Percentiles rank a stretch among this genome's conserved stretches.
Evolutionary conservation across 345 rosid species (phyloP).

Genomic region (Citrus unshiu): DNA sequence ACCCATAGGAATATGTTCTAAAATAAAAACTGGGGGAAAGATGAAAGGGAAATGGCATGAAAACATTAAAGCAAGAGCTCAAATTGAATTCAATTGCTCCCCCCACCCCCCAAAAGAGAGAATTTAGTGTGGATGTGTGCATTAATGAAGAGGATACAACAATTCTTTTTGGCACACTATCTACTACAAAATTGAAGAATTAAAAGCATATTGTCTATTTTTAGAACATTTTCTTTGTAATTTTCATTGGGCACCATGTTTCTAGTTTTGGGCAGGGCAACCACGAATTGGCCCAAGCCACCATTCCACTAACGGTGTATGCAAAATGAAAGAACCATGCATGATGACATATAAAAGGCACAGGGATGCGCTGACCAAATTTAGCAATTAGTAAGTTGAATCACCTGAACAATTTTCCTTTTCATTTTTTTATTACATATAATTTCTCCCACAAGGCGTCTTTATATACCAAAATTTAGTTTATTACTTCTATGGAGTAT

Average conservation of each 20-base stretch:
- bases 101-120: neutral
- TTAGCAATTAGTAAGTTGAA: neutral
- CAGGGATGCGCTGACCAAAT: neutral
- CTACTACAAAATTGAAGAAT: no score
- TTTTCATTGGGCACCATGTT: neutral
- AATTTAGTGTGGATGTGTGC: neutral
- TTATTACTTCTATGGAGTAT: neutral
- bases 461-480: neutral
- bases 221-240: neutral
- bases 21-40: neutral
- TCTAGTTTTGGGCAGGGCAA: neutral
- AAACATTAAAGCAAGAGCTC: neutral
- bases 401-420: neutral
- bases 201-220: no score
- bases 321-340: no score
- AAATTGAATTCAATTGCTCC: neutral
- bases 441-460: no score
- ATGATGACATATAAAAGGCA: no score
- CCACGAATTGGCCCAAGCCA: no score
- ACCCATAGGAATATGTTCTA: constrained; percentile 2
- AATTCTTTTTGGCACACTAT: no score
- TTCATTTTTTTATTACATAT: no score
- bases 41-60: neutral
- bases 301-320: no score
- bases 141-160: no score